Conservation (phyloP, 331 rosid genomes). For the Telfairia occidentalis region DNA sequence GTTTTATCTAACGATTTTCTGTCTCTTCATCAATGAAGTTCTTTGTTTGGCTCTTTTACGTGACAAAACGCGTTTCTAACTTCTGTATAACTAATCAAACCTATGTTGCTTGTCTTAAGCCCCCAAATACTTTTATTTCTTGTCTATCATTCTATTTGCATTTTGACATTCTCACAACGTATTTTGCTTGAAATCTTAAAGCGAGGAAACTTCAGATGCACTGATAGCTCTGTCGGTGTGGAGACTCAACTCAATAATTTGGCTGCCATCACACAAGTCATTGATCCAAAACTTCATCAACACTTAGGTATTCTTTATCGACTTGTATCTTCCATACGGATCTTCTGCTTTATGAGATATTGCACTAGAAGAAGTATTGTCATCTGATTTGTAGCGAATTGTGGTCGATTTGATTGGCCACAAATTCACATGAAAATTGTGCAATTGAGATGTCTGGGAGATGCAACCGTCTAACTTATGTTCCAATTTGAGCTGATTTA, state of each 20-base stretch:
- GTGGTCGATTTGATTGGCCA: not conserved
- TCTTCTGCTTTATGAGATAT: not conserved
- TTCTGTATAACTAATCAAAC: not conserved
- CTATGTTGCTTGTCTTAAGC: not conserved
- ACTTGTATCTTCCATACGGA: not conserved
- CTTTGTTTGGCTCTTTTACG: slow-evolving; percentile 1
- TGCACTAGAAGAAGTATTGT: not conserved
- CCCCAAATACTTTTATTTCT: not conserved
- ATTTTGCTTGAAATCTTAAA: slow-evolving; percentile 34
- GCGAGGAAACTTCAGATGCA: slow-evolving; percentile 97
- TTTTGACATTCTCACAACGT: slow-evolving; percentile 29
- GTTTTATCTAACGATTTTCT: not conserved
- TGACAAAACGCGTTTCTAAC: not conserved
- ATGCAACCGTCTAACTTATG: not conserved
- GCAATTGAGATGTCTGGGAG: not conserved
- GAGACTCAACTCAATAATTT: slow-evolving; percentile 63
- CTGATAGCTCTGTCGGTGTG: slow-evolving; percentile 80
- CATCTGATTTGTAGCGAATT: not conserved
- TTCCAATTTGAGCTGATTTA: not conserved
- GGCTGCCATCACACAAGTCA: slow-evolving; percentile 86
- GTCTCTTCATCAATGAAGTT: not conserved
- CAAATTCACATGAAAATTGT: not conserved
- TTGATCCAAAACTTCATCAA: slow-evolving; percentile 95
- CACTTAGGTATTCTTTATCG: slow-evolving; percentile 63
- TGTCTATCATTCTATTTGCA: slow-evolving; percentile 8